A percentile compares a stretch with the other conserved stretches of the same genome.
Conservation (phyloP, 495 filamentous ascomycete genomes). For the Aspergillus cristatus region DNA sequence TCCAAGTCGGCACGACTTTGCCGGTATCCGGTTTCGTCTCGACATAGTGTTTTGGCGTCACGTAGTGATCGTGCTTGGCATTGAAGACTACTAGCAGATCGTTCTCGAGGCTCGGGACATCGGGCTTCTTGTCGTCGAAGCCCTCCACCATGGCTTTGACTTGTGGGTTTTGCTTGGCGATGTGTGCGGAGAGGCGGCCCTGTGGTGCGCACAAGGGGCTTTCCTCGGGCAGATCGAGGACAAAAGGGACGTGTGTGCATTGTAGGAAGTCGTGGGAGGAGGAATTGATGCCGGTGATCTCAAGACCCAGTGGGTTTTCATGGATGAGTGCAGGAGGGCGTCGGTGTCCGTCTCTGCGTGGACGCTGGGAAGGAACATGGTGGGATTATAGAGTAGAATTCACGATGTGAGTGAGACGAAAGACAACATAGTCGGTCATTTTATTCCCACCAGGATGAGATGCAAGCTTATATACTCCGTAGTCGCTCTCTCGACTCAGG, state of each 20-base stretch:
- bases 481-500: no score
- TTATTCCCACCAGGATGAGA: no score
- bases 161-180: conserved; percentile 38
- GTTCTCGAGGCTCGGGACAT: conserved; percentile 1
- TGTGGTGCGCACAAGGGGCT: conserved; percentile 10
- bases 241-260: conserved; percentile 37
- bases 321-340: conserved; percentile 32
- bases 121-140: conserved; percentile 3
- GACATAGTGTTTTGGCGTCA: conserved; percentile 49
- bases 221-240: conserved; percentile 26
- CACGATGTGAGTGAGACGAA: no score
- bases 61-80: conserved; percentile 36
- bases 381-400: no score
- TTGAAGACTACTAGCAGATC: conserved; percentile 43
- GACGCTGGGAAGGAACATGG: conserved; percentile 35
- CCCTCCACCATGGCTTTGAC: conserved; percentile 39
- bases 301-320: conserved; percentile 35
- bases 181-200: conserved; percentile 27
- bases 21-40: conserved; percentile 45
- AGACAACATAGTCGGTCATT: no score
- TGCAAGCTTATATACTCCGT: no score
- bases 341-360: conserved; percentile 30
- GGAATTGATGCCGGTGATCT: conserved; percentile 38
- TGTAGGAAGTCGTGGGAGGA: conserved; percentile 27
- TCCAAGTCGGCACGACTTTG: conserved; percentile 52